These are phyloP conservation scores for Aspergillus phoenicis DNA, from an alignment of 2,329 filamentous ascomycete genomes.

Conservation along the genomic window DNA sequence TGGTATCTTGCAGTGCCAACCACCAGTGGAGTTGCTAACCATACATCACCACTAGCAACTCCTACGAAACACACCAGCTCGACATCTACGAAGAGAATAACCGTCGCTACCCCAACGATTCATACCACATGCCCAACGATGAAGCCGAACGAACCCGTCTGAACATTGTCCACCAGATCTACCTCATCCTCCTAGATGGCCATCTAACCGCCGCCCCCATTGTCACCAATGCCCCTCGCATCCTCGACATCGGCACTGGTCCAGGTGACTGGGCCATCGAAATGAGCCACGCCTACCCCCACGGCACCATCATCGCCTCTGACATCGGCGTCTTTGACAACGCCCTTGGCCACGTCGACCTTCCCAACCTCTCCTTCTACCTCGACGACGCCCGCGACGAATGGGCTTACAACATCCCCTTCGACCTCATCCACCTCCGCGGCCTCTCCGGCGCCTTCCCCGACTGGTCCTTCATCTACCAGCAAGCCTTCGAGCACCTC, in stretches of 20 bases:
- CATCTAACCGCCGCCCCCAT: constrained; percentile 37
- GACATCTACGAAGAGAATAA: constrained; percentile 63
- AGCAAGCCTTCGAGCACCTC: constrained; percentile 49
- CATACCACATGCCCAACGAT: constrained; percentile 69
- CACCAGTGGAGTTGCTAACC: constrained; percentile 8
- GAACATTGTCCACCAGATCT: constrained; percentile 65
- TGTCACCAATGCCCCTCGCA: constrained; percentile 29
- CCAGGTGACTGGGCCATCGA: constrained; percentile 55
- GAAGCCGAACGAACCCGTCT: constrained; percentile 65
- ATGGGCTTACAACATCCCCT: constrained; percentile 53
- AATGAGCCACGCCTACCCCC: constrained; percentile 48
- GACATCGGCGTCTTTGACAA: constrained; percentile 49
- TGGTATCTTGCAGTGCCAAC: no score
- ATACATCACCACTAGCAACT: constrained; percentile 32
- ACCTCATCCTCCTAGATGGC: constrained; percentile 49
- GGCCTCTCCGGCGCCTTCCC: constrained; percentile 52
- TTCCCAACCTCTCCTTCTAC: constrained; percentile 51
- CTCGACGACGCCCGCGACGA: constrained; percentile 52
- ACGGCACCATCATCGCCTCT: constrained; percentile 51
- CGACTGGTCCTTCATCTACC: constrained; percentile 51
- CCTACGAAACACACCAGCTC: constrained; percentile 42
- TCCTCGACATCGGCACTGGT: constrained; percentile 52
- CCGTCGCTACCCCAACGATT: constrained; percentile 62
- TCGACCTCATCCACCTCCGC: constrained; percentile 54
- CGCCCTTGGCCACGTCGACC: constrained; percentile 34